Conservation (phyloP, 805 yeast genomes). For the Saturnispora bothae region DNA sequence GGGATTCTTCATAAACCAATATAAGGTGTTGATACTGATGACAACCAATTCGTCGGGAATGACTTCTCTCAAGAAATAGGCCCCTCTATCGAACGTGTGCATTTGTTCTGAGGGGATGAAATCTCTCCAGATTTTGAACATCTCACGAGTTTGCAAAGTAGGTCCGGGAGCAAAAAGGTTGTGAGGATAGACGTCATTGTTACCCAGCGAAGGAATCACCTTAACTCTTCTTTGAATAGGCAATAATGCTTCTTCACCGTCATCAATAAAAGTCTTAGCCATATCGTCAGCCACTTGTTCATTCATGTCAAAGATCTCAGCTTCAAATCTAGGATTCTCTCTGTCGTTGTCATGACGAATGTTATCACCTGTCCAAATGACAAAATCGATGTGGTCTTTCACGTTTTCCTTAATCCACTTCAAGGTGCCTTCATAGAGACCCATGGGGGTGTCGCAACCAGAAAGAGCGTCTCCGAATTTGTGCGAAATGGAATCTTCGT, state of each 20-base stretch:
- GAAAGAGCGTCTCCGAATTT: constrained; percentile 62
- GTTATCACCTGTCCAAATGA: constrained; percentile 88
- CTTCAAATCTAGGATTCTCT: constrained; percentile 60
- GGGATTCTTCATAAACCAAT: constrained; percentile 67
- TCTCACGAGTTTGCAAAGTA: constrained; percentile 73
- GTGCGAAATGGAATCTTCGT: constrained; percentile 39
- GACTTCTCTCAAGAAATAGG: constrained; percentile 66
- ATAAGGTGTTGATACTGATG: constrained; percentile 67
- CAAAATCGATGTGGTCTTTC: constrained; percentile 71
- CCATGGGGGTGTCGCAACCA: constrained; percentile 71
- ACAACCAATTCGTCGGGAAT: constrained; percentile 72
- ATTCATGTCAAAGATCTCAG: constrained; percentile 61
- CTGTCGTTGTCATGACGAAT: constrained; percentile 79
- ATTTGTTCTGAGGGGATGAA: constrained; percentile 71
- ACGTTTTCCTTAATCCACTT: constrained; percentile 56
- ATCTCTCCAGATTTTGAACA: constrained; percentile 61
- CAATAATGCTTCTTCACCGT: constrained; percentile 24
- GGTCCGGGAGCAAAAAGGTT: constrained; percentile 81
- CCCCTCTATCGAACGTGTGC: constrained; percentile 65
- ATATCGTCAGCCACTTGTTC: constrained; percentile 43
- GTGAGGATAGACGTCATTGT: constrained; percentile 85
- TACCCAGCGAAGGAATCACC: constrained; percentile 68
- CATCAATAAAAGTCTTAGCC: constrained; percentile 41
- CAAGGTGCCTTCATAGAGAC: constrained; percentile 50
- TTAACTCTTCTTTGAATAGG: constrained; percentile 26